phyloP scores from a whole-genome alignment of 352 stramenopile species.

The Achlya hypogyna region DNA sequence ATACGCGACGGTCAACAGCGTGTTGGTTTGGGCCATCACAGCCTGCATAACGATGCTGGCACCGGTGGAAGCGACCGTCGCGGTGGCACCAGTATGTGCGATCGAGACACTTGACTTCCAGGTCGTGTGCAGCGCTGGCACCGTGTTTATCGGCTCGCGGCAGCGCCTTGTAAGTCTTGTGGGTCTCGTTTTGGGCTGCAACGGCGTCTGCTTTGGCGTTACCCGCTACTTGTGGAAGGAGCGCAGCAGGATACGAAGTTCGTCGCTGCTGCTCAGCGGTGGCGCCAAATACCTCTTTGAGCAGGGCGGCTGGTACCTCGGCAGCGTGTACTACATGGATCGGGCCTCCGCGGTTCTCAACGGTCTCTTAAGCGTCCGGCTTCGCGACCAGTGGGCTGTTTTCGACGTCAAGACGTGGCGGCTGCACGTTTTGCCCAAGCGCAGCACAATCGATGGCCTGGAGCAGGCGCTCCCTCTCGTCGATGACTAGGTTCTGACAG shows the following conservation, averaged over 20 bases:
- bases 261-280: neutral
- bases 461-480: too few relatives aligned
- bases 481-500: too few relatives aligned
- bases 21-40: neutral
- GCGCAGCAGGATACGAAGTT: neutral
- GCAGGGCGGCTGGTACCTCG: neutral
- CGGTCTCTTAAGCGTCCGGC: neutral
- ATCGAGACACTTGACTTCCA: neutral
- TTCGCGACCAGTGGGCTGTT: neutral
- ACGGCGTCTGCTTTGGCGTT: neutral
- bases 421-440: too few relatives aligned
- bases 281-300: neutral
- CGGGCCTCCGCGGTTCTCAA: slow-evolving; percentile 1
- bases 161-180: neutral
- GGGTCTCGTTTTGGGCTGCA: neutral
- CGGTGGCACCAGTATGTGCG: neutral
- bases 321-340: slow-evolving; percentile 1
- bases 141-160: neutral
- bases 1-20: slow-evolving; percentile 7
- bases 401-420: slow-evolving; percentile 12
- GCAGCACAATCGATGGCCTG: too few relatives aligned
- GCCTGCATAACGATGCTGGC: neutral
- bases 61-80: neutral
- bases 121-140: neutral
- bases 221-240: neutral